A percentile compares a stretch with the other conserved stretches of the same genome.
phyloP scores from a whole-genome alignment of 1,284 basidiomycete genomes.

The Leccinum cinnamomeum region DNA sequence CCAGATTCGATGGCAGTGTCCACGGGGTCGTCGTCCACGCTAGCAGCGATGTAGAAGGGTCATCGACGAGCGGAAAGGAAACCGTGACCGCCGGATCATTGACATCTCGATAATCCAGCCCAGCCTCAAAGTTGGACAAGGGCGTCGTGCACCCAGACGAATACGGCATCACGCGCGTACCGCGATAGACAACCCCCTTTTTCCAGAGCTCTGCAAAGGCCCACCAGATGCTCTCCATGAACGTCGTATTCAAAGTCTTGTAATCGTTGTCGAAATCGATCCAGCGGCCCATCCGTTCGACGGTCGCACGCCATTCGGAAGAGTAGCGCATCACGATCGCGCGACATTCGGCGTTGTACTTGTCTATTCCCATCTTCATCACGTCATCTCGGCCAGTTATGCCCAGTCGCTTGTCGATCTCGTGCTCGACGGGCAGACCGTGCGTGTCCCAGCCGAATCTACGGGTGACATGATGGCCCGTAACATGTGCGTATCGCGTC shows the following conservation, averaged over 20 bases:
- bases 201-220: no score
- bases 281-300: constrained; percentile 99
- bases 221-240: constrained; percentile 67
- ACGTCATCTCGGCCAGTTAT: constrained; percentile 96
- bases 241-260: constrained; percentile 92
- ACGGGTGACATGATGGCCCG: constrained; percentile 91
- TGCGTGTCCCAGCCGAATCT: constrained; percentile 99
- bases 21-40: no score
- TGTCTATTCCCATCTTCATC: constrained; percentile 93
- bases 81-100: no score
- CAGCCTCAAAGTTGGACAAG: no score
- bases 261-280: constrained; percentile 99
- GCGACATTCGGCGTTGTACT: constrained; percentile 97
- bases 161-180: no score
- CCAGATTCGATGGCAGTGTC: no score
- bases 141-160: no score
- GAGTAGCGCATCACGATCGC: constrained; percentile 98
- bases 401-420: constrained; percentile 96
- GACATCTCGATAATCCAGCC: no score
- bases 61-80: no score
- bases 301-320: constrained; percentile 89
- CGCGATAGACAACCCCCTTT: no score
- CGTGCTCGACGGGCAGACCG: constrained; percentile 97
- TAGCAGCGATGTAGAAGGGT: no score
- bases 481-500: constrained; percentile 92